Evolutionary conservation across 108 stramenopile species (phyloP), one percentile per base, ranked within the genome.

Genomic region (Chaetoceros tenuissimus): DNA sequence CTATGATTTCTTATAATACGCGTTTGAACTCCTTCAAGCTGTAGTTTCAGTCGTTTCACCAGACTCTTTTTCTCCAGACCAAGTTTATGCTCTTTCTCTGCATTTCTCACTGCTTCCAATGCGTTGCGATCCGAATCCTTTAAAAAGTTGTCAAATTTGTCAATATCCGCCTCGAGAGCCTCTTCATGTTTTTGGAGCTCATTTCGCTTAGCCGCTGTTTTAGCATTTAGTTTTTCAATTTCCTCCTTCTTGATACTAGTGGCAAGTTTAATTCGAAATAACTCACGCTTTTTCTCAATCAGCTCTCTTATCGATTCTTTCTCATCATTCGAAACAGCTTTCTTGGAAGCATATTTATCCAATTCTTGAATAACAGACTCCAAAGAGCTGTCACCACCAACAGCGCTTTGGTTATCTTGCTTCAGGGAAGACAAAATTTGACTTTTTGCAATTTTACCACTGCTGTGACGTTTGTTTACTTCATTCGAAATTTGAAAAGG

Each of bases 91-190:
- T 79, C 82, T 40, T 56, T 44, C 66, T 87, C 85, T 13, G 83
- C 80, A 24, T 53, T 31, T 30, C 81, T 80, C n/a, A 84, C 75
- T 8, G 85, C 82, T 27, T 74, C 78, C 60, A 80, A 79, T 23
- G 85, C 80, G 54, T 81, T 78, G 58, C 64, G 74, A 70, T 87
- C 85, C 53, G 84, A 84, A 48, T 87, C 85, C 60, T 87, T 84
- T 3, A 87, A 60, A 45, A 87, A 84, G n/a, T 82, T 73, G 48
- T 87, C 85, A 47, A 87, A 87, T 18, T 82, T 63, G 46, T 82
- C 74, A 2, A 80, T 75, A 30, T 84, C 82, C 52, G 84, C 82
- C 60, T 87, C 85, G 20, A 87, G 61, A 79, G 79, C 82, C 75
- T 73, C 53, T 56, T 67, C 72, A 2, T 49, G 48, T 57, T 78